phyloP scores from a whole-genome alignment of 345 rosid species.

The Eucalyptus guilfoylei region DNA sequence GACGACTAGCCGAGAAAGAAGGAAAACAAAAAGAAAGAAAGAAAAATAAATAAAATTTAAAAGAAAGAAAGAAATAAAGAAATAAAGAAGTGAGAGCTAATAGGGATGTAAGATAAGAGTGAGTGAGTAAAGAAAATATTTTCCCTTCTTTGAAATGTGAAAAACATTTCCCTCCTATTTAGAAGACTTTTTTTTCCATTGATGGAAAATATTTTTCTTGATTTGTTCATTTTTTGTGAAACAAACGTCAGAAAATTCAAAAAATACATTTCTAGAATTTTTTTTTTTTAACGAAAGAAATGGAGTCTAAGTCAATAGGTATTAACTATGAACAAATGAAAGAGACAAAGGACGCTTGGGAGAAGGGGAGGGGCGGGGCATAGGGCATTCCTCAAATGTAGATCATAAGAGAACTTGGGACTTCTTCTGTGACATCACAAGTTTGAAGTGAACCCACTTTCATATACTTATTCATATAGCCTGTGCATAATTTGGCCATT shows the following conservation, averaged over 20 bases:
- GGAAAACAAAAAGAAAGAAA: too few species aligned
- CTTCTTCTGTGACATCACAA: not conserved
- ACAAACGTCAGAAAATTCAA: accelerated
- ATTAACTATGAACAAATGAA: too few species aligned
- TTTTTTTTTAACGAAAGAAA: too few species aligned
- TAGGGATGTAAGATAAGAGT: too few species aligned
- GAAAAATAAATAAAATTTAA: too few species aligned
- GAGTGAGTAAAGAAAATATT: too few species aligned
- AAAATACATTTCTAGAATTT: too few species aligned
- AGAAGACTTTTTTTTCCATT: too few species aligned
- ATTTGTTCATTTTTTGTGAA: too few species aligned
- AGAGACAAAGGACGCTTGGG: not conserved
- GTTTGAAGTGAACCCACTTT: not conserved
- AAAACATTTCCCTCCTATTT: accelerated
- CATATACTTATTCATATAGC: not conserved
- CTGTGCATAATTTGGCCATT: not conserved
- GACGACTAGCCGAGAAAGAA: accelerated
- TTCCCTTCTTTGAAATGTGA: too few species aligned
- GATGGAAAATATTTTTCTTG: accelerated
- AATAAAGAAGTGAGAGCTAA: too few species aligned
- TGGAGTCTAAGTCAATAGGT: not conserved
- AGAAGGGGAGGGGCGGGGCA: not conserved
- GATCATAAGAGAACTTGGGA: not conserved
- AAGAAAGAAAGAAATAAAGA: too few species aligned
- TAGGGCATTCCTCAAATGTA: not conserved